Conservation (phyloP, 352 stramenopile species). For the Phytopythium montanum region DNA sequence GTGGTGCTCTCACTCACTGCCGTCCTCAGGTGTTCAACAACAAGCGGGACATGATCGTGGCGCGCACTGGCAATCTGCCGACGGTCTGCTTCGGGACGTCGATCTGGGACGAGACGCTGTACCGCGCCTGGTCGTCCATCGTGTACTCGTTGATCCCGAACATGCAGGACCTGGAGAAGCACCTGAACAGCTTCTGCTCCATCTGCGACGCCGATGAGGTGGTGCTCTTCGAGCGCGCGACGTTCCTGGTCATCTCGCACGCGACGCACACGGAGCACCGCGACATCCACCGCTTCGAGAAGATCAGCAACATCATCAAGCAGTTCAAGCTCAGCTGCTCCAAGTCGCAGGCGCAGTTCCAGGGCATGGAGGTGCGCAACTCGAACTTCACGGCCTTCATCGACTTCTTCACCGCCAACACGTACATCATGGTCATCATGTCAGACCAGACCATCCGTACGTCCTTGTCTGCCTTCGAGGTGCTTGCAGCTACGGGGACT, state of each 20-base stretch:
- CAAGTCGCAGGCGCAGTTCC: constrained; percentile 98
- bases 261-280: constrained; percentile 90
- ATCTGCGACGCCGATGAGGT: constrained; percentile 96
- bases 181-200: constrained; percentile 96
- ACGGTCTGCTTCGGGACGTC: constrained; percentile 96
- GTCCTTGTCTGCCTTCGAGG: constrained; percentile 5
- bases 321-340: constrained; percentile 99
- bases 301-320: constrained; percentile 99
- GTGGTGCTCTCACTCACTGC: constrained; percentile 3
- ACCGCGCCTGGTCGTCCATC: constrained; percentile 98
- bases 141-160: constrained; percentile 99
- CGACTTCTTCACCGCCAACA: constrained; percentile 98
- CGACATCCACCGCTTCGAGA: constrained; percentile 98
- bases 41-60: constrained; percentile 92
- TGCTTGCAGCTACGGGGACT: not conserved
- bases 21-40: constrained; percentile 90
- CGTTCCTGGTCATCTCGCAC: constrained; percentile 98
- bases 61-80: constrained; percentile 83
- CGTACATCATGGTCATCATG: constrained; percentile 99
- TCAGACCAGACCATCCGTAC: constrained; percentile 88
- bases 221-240: constrained; percentile 98
- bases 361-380: constrained; percentile 96
- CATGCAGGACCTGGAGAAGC: constrained; percentile 94
- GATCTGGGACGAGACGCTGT: constrained; percentile 99
- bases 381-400: constrained; percentile 99